phyloP scores from a whole-genome alignment of 2,329 filamentous ascomycete species.

The Cladophialophora immunda region DNA sequence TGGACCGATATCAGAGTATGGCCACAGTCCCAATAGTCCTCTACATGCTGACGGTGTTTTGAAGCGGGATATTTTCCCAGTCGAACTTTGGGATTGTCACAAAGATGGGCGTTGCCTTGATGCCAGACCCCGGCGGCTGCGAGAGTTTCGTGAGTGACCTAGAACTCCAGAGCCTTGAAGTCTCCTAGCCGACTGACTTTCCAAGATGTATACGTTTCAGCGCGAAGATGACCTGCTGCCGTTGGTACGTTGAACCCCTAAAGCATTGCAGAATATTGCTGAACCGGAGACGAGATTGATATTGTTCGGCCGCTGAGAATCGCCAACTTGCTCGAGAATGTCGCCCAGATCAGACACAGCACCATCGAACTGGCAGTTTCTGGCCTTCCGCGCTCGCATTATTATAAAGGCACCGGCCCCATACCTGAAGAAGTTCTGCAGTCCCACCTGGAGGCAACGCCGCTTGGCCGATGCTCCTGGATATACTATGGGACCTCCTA shows the following conservation, averaged over 20 bases:
- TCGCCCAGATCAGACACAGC: slow-evolving; percentile 44
- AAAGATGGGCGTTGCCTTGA: slow-evolving; percentile 64
- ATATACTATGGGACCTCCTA: slow-evolving; percentile 46
- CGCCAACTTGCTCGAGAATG: slow-evolving; percentile 43
- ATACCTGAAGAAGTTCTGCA: slow-evolving; percentile 44
- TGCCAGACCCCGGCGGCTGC: slow-evolving; percentile 50
- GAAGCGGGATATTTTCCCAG: slow-evolving; percentile 43
- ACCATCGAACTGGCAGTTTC: slow-evolving; percentile 45
- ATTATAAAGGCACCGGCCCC: slow-evolving; percentile 39
- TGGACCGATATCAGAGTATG: slow-evolving; percentile 48
- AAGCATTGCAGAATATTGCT: background rate
- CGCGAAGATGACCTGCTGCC: slow-evolving; percentile 49
- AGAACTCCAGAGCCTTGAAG: background rate
- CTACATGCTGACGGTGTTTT: background rate
- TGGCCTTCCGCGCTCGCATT: slow-evolving; percentile 42
- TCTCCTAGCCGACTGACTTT: slow-evolving; percentile 51
- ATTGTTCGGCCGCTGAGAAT: slow-evolving; percentile 47
- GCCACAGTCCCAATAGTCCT: background rate
- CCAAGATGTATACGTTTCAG: slow-evolving; percentile 57
- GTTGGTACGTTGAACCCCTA: slow-evolving; percentile 35
- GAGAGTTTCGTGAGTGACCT: slow-evolving; percentile 12
- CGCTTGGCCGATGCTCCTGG: slow-evolving; percentile 43
- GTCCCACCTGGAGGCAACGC: slow-evolving; percentile 42
- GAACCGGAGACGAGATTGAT: slow-evolving; percentile 40
- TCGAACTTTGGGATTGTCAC: slow-evolving; percentile 47